Base-by-base conservation (phyloP, 805 yeast species). In the Candida endomychidarum region DNA sequence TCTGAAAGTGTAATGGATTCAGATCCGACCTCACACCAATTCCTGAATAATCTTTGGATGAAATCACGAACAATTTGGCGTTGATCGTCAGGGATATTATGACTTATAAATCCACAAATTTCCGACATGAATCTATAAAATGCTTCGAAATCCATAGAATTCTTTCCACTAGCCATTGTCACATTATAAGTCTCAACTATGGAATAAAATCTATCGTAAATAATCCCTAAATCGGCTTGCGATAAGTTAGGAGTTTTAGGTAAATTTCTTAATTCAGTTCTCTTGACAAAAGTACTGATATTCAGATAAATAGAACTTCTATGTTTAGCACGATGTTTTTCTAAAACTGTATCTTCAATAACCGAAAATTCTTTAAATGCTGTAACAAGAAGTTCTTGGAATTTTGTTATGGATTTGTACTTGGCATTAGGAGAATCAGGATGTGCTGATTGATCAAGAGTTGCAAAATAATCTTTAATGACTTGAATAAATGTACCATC, bases 401-500 rank as follows among this genome's bases (percentile, higher is more conserved):
- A 93, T 51, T 81, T 82, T 2, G 96, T 85, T 33, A 87, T 78
- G 24, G 77, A 71, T 49, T 82, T 76, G 37, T 75, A 75, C 51
- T 79, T 80, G 19, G 77, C 77, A 52, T 84, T 80, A 6, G 76
- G 61, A 0, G 95, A 74, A 24, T 74, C 74, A 5, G 95, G 90
- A 49, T 85, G 84, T 0, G 90, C 93, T 9, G 85, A 77, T 40
- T 83, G 82, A 54, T 86, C 95, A 16, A 91, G 70, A 0, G 83
- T 74, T 18, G 77, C 70, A 55, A 93, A 93, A 61, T 85, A 93
- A 18, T 80, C 79, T 56, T 91, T 93, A 45, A 93, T 73, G 22
- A 91, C 78, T 4, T 87, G 83, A 34, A 93, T 85, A 50, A 95
- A 89, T 48, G 83, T 79, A 2, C 98, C 98, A 57, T 93, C 98